These are phyloP conservation scores for Tylopilus vinaceipallidus DNA, from an alignment of 768 basidiomycete genomes.

Conservation along the genomic window DNA sequence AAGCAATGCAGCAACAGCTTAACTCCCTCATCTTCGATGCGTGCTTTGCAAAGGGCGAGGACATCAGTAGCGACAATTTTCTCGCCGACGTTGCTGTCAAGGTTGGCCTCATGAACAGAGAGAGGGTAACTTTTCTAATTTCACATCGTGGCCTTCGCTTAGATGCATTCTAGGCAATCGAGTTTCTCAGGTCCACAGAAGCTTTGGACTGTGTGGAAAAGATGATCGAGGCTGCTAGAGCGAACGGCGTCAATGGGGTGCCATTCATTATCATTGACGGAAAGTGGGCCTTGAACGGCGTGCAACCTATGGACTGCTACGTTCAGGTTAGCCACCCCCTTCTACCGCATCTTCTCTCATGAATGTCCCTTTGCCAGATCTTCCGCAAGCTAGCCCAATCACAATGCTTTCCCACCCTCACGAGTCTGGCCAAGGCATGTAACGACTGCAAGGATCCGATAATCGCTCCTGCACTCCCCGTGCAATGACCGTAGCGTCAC, in stretches of 20 bases:
- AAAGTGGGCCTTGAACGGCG: conserved; percentile 46
- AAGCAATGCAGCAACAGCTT: conserved; percentile 37
- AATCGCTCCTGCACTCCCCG: conserved; percentile 15
- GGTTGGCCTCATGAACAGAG: conserved; percentile 39
- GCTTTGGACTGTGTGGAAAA: conserved; percentile 39
- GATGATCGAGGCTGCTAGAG: conserved; percentile 39
- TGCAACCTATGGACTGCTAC: conserved; percentile 41
- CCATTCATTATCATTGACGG: conserved; percentile 50
- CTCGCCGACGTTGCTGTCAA: conserved; percentile 39
- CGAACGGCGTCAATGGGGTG: conserved; percentile 48
- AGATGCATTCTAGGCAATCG: conserved; percentile 29
- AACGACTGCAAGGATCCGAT: conserved; percentile 21
- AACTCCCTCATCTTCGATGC: conserved; percentile 39
- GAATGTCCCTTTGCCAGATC: conserved; percentile 18
- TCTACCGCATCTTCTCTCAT: neutral
- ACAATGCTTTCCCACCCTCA: neutral
- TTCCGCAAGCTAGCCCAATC: conserved; percentile 32
- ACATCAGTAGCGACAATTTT: conserved; percentile 35
- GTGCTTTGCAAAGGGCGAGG: conserved; percentile 39
- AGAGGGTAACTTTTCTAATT: conserved; percentile 30
- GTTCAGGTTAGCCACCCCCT: conserved; percentile 29
- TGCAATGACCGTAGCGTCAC: conserved; percentile 18
- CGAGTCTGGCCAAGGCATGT: conserved; percentile 14
- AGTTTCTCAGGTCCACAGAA: conserved; percentile 43
- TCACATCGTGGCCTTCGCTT: neutral